Evolutionary conservation across 2,329 filamentous ascomycete genomes (phyloP).

Genomic region (Corinectria fuckeliana): DNA sequence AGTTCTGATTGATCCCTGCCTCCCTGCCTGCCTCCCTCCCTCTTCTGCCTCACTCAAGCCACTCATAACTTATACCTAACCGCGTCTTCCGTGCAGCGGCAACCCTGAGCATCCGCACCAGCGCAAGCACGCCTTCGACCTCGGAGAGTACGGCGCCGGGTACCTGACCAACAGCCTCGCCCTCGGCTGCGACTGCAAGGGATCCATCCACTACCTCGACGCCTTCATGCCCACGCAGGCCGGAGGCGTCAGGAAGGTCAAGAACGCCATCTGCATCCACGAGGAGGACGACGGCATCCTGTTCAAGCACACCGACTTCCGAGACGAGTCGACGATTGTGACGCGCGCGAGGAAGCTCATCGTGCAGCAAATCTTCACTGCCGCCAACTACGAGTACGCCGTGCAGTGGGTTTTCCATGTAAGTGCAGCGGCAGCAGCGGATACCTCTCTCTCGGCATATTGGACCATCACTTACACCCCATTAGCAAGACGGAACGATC

Average conservation of each 20-base stretch:
- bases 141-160: constrained; percentile 81
- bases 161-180: constrained; percentile 84
- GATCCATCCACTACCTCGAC: constrained; percentile 89
- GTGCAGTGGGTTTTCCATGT: constrained; percentile 75
- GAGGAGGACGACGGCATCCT: constrained; percentile 92
- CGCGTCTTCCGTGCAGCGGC: constrained; percentile 52
- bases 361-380: constrained; percentile 91
- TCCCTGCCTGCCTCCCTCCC: too few relatives aligned
- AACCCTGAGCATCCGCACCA: constrained; percentile 83
- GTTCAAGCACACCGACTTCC: constrained; percentile 95
- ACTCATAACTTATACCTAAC: constrained; percentile 16
- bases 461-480: neutral
- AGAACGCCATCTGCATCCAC: constrained; percentile 95
- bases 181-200: constrained; percentile 86
- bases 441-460: neutral
- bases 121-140: constrained; percentile 81
- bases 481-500: constrained; percentile 79
- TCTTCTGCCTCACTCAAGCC: neutral
- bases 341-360: constrained; percentile 86
- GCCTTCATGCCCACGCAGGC: constrained; percentile 81
- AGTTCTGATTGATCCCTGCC: too few relatives aligned
- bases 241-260: constrained; percentile 79
- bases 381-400: constrained; percentile 92
- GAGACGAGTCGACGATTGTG: constrained; percentile 85
- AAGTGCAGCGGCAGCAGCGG: neutral